Evolutionary conservation across 306 rosid species (phyloP), one percentile per base, ranked within the genome.

Genomic region (Vigna reflexopilosa): DNA sequence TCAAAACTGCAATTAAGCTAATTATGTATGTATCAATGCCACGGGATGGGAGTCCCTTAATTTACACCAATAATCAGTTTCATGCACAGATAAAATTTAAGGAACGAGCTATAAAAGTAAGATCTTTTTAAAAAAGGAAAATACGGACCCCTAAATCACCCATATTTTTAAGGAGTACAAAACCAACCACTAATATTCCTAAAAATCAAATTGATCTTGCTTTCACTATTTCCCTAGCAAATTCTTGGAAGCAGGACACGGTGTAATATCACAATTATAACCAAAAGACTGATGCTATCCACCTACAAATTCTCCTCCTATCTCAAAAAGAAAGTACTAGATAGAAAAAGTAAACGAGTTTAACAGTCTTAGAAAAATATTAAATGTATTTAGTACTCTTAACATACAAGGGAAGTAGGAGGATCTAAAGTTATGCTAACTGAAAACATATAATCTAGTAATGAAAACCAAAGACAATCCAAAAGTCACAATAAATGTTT

Each of bases 21-120:
- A 63, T 61, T 24, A 56, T 28, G 69, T 30, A 67, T 42, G 80
- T 24, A 67, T 32, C 40, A 77, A 24, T 67, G 67, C 62, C 57
- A 56, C 7, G 34, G 30, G 19, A 78, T 40, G 48, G 28, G 38
- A 75, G 75, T 65, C 50, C 49, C 36, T 12, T 11, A 68, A 40
- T 16, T 55, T 40, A 79, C 50, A 51, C 62, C 5, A 19, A 54
- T 54, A 20, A 56, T 56, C 62, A 56, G 7, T 56, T 56, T 22
- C 15, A 22, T 26, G 14, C 24, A 40, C 15, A n/a, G 34, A 54
- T 14, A 67, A 69, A 68, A 26, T 1, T 47, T 45, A 19, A 44
- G 19, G 55, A 69, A 48, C 3, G 36, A 19, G 8, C 34, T 45
- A 10, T 70, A 12, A 12, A 78, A 20, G 50, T 69, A 67, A 26